phyloP scores from a whole-genome alignment of 139 green algal species.

The Chlamydomonas sp. region DNA sequence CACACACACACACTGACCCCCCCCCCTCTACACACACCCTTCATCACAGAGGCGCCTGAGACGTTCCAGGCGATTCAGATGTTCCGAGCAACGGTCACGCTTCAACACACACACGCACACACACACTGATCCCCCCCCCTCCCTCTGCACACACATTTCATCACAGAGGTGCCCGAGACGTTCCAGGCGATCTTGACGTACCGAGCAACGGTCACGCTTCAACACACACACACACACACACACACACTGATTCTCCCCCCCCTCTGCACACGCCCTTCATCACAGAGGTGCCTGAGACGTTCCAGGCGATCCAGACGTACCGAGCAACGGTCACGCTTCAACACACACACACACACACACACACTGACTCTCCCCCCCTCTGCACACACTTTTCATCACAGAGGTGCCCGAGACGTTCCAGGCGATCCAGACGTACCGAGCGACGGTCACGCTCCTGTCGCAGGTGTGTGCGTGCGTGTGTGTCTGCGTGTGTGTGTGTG shows the following conservation, averaged over 20 bases:
- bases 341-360: no score
- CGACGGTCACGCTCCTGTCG: slow-evolving; percentile 46
- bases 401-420: slow-evolving; percentile 18
- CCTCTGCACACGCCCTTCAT: no score
- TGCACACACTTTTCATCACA: neutral
- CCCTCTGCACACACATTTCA: neutral
- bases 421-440: slow-evolving; percentile 78
- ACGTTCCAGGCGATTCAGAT: no score
- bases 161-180: neutral
- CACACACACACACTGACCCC: neutral
- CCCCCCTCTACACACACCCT: no score
- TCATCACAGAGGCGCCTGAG: no score
- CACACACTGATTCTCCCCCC: no score
- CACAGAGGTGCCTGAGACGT: slow-evolving; percentile 8
- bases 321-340: slow-evolving; percentile 34
- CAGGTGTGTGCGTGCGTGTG: slow-evolving; percentile 72
- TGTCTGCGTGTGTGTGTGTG: no score
- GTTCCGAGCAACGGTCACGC: no score
- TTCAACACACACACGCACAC: no score
- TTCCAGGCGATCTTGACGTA: neutral
- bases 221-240: no score
- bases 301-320: slow-evolving; percentile 74
- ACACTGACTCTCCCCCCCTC: no score
- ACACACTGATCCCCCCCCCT: no score
- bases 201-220: neutral